Evolutionary conservation across 2,329 filamentous ascomycete species (phyloP).

Genomic region (Elsinoe necatrix): DNA sequence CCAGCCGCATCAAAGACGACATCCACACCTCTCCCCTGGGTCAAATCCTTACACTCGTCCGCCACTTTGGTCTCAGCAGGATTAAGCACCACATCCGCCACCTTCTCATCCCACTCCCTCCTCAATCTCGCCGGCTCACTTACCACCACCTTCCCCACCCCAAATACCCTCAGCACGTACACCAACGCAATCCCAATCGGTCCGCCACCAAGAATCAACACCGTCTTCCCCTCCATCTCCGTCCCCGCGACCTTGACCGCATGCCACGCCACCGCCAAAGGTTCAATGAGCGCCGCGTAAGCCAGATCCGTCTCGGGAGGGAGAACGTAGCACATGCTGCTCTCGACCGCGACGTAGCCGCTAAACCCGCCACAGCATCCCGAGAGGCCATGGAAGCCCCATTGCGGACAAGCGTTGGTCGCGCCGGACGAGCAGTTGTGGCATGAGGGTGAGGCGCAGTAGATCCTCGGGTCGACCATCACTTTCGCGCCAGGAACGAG

Average conservation of each 20-base stretch:
- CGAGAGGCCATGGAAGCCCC: slow-evolving; percentile 21
- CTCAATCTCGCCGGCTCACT: slow-evolving; percentile 20
- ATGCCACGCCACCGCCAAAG: slow-evolving; percentile 21
- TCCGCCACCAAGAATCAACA: slow-evolving; percentile 22
- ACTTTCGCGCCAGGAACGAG: slow-evolving; percentile 20
- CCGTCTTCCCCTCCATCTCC: slow-evolving; percentile 15
- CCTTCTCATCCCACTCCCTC: slow-evolving; percentile 17
- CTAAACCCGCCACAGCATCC: slow-evolving; percentile 22
- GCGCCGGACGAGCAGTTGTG: slow-evolving; percentile 17
- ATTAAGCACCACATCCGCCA: slow-evolving; percentile 19
- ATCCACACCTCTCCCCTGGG: slow-evolving; percentile 19
- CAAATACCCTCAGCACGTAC: slow-evolving; percentile 19
- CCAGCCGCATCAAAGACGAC: slow-evolving; percentile 24
- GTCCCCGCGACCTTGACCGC: slow-evolving; percentile 20
- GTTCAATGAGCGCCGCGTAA: slow-evolving; percentile 22
- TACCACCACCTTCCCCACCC: slow-evolving; percentile 18
- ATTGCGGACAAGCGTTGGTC: slow-evolving; percentile 18
- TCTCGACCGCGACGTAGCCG: slow-evolving; percentile 18
- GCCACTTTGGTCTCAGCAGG: slow-evolving; percentile 20
- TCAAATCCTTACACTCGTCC: slow-evolving; percentile 18
- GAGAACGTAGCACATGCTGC: slow-evolving; percentile 17
- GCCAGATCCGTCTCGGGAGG: slow-evolving; percentile 19
- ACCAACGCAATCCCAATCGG: slow-evolving; percentile 22
- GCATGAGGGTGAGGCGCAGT: slow-evolving; percentile 19
- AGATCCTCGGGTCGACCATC: slow-evolving; percentile 22